A percentile compares a stretch with the other conserved stretches of the same genome.
Evolutionary conservation across 192 early-diverging fungal genomes (phyloP).

Genomic region (Phlyctochytrium bullatum): DNA sequence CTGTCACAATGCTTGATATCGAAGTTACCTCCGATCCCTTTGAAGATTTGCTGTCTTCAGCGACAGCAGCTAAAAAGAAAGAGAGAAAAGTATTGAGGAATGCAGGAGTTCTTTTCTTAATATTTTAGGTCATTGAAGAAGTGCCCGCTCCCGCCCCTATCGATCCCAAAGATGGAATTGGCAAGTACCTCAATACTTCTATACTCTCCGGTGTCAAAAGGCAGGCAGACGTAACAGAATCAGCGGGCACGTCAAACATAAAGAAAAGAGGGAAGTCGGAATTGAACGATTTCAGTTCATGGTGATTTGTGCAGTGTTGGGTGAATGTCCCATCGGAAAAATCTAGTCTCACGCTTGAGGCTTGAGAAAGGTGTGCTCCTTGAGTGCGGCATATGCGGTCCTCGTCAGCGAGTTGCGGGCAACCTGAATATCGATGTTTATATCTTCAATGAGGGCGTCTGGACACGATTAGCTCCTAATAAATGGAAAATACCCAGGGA

Average conservation of each 20-base stretch:
- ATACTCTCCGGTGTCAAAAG: no score
- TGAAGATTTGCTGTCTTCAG: constrained; percentile 59
- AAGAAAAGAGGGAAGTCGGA: constrained; percentile 9
- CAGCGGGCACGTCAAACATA: no score
- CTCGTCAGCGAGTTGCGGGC: constrained; percentile 67
- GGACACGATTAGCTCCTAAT: not conserved
- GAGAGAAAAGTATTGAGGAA: constrained; percentile 70
- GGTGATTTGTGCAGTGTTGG: no score
- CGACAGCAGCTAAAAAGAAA: constrained; percentile 50
- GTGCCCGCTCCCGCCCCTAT: constrained; percentile 8
- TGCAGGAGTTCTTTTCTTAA: constrained; percentile 77
- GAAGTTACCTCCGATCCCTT: constrained; percentile 83
- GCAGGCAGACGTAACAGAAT: no score
- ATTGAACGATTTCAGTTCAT: constrained; percentile 41
- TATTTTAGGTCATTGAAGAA: constrained; percentile 34
- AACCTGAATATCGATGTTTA: constrained; percentile 82
- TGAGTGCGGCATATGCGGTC: constrained; percentile 50
- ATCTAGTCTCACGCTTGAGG: not conserved
- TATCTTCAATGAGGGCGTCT: constrained; percentile 91
- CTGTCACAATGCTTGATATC: constrained; percentile 73
- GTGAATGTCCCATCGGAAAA: no score
- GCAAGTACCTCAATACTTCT: constrained; percentile 62
- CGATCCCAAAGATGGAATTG: constrained; percentile 41
- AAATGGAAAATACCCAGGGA: constrained; percentile 60
- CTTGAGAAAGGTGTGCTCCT: constrained; percentile 21